These are phyloP conservation scores for Mycena galopus DNA, from an alignment of 768 basidiomycete species.

Conservation along the genomic window DNA sequence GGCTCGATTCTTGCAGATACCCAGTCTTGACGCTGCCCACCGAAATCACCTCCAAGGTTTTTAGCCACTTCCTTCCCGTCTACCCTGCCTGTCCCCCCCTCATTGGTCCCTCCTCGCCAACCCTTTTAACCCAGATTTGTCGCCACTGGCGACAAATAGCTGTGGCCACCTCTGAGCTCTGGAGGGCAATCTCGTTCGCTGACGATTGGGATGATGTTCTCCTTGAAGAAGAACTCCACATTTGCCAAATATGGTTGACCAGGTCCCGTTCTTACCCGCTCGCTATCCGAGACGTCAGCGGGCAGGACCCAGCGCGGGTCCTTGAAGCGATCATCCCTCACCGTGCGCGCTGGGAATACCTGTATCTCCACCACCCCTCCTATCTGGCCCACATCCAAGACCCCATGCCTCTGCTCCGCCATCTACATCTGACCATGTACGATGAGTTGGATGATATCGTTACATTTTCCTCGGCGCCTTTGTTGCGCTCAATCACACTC, in stretches of 20 bases:
- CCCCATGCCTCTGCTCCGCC: neutral
- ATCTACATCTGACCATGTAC: neutral
- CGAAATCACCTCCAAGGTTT: slow-evolving; percentile 14
- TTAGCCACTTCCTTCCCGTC: neutral
- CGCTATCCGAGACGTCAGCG: neutral
- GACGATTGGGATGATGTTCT: neutral
- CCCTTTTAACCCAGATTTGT: slow-evolving; percentile 7
- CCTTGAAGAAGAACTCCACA: too few species aligned
- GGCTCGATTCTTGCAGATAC: slow-evolving; percentile 5
- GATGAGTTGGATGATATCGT: neutral
- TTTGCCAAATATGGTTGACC: neutral
- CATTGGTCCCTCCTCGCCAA: neutral
- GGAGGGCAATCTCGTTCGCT: neutral
- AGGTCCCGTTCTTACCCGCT: neutral
- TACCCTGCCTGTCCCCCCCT: slow-evolving; percentile 2
- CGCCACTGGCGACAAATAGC: slow-evolving; percentile 7
- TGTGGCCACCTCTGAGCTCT: neutral
- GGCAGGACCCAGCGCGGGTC: neutral
- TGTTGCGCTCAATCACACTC: neutral
- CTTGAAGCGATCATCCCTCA: neutral
- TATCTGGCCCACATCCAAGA: neutral
- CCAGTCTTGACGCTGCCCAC: neutral
- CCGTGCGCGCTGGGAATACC: neutral
- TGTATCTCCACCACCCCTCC: neutral
- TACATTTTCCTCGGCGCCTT: neutral